Conservation (phyloP, 345 rosid species). For the Populus davidiana region DNA sequence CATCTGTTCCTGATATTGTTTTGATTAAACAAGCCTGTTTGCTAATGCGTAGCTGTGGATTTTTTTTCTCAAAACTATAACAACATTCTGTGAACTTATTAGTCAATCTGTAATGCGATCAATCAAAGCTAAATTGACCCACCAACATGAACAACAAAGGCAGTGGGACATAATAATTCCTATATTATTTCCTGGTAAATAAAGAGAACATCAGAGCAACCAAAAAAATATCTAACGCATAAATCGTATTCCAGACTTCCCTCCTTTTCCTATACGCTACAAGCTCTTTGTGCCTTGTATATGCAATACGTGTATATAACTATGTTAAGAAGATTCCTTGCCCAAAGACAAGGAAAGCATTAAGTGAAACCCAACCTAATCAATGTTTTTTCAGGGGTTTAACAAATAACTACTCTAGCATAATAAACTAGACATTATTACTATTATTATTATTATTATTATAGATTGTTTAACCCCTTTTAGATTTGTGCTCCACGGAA, state of each 20-base stretch:
- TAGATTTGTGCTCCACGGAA: constrained; percentile 18
- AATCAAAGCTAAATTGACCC: too few species aligned
- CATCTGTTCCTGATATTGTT: too few species aligned
- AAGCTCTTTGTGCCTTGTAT: background rate
- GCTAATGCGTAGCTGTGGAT: too few species aligned
- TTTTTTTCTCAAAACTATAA: too few species aligned
- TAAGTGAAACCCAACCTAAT: background rate
- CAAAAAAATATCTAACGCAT: background rate
- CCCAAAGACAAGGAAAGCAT: background rate
- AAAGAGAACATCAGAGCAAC: background rate
- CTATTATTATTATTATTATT: background rate
- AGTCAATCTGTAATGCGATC: too few species aligned
- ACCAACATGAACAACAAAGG: background rate
- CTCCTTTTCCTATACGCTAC: background rate
- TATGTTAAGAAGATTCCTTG: background rate
- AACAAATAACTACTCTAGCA: background rate
- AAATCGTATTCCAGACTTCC: background rate
- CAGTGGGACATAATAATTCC: background rate
- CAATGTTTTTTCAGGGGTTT: background rate
- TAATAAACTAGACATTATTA: background rate
- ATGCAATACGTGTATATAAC: background rate
- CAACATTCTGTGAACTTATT: too few species aligned
- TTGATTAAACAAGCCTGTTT: too few species aligned
- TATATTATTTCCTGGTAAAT: background rate
- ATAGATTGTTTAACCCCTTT: background rate